Evolutionary conservation across 345 rosid species (phyloP).

Genomic region (Gynandropsis gynandra): DNA sequence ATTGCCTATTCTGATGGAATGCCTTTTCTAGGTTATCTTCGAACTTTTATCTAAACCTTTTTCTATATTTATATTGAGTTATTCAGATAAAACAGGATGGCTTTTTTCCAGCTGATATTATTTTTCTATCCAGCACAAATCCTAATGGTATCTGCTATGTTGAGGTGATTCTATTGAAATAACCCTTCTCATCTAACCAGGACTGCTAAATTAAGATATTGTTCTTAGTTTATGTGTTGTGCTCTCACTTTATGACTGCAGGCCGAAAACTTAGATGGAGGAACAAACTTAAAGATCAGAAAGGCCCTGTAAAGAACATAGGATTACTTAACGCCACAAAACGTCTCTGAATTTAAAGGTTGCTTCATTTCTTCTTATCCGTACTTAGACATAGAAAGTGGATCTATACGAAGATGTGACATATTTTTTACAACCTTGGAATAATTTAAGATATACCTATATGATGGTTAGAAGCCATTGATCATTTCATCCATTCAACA

Average conservation of each 20-base stretch:
- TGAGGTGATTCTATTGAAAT: conserved; percentile 47
- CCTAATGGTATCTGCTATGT: conserved; percentile 88
- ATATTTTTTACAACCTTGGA: too few relatives aligned
- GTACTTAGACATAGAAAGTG: too few relatives aligned
- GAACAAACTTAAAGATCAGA: too few relatives aligned
- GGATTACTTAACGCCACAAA: conserved; percentile 85
- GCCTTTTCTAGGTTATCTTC: too few relatives aligned
- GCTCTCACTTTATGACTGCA: too few relatives aligned
- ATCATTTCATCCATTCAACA: too few relatives aligned
- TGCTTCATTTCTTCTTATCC: conserved; percentile 13
- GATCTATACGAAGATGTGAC: too few relatives aligned
- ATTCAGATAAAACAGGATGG: conserved; percentile 84
- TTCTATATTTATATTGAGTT: conserved; percentile 20
- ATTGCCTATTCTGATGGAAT: too few relatives aligned
- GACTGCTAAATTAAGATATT: neutral
- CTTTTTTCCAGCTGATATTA: conserved; percentile 89
- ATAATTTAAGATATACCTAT: too few relatives aligned
- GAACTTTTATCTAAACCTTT: neutral
- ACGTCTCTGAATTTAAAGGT: conserved; percentile 84
- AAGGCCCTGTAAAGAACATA: conserved; percentile 92
- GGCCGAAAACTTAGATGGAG: too few relatives aligned
- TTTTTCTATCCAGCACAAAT: conserved; percentile 80
- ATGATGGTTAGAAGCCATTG: too few relatives aligned
- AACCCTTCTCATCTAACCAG: neutral
- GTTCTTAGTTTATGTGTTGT: neutral